Conservation (phyloP, 148 eudicot genomes). For the Chenopodium quinoa region DNA sequence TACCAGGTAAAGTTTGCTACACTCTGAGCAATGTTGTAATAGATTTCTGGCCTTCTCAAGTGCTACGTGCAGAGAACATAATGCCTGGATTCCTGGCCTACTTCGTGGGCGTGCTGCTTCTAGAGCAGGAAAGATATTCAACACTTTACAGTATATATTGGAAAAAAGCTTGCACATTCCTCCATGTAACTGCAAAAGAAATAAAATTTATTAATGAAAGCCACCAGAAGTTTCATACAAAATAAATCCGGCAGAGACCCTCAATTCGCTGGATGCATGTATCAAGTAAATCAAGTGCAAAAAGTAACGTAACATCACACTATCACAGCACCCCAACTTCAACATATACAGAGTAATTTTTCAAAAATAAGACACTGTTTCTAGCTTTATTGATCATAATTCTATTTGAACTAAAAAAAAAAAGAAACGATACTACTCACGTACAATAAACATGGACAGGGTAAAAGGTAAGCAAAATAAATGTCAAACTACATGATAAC, state of each 20-base stretch:
- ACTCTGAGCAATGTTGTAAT: constrained; percentile 86
- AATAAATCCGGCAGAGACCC: background rate
- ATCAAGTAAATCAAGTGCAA: background rate
- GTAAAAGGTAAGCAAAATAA: background rate
- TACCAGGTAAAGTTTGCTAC: constrained; percentile 97
- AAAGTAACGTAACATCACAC: background rate
- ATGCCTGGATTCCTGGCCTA: constrained; percentile 90
- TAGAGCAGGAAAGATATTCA: constrained; percentile 77
- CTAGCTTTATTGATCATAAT: background rate
- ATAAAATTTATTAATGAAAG: background rate
- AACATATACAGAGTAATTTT: background rate
- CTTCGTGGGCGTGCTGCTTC: constrained; percentile 96
- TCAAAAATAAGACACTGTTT: background rate
- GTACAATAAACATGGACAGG: background rate
- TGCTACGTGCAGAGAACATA: constrained; percentile 87
- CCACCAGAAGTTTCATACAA: background rate
- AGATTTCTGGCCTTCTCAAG: constrained; percentile 87
- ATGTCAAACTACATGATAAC: background rate
- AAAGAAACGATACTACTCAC: background rate
- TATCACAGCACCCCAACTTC: background rate
- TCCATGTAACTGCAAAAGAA: constrained; percentile 78
- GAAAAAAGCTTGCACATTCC: constrained; percentile 79
- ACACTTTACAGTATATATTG: constrained; percentile 60
- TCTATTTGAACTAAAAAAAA: background rate
- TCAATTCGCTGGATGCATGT: too few species aligned